phyloP scores from a whole-genome alignment of 352 stramenopile genomes.

The Pythium plurisporium region DNA sequence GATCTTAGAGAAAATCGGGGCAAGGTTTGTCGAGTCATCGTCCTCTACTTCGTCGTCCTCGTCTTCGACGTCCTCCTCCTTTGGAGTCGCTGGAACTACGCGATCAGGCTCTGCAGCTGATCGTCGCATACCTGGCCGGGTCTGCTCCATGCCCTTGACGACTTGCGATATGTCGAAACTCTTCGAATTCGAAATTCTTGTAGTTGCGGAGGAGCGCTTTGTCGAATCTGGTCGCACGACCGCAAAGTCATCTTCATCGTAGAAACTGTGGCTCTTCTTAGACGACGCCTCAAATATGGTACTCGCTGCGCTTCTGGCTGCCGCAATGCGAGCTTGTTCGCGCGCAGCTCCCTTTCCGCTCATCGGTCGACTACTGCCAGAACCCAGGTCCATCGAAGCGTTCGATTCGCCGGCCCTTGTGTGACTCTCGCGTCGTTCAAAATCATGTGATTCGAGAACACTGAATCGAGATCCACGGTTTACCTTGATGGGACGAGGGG shows the following conservation, averaged over 20 bases:
- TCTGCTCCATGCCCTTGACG: constrained; percentile 44
- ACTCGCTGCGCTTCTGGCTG: constrained; percentile 41
- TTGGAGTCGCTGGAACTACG: background rate
- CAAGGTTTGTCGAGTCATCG: constrained; percentile 44
- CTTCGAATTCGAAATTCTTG: constrained; percentile 17
- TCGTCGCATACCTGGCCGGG: constrained; percentile 10
- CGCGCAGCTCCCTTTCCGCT: constrained; percentile 56
- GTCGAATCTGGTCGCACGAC: constrained; percentile 18
- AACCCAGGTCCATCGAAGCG: too few species aligned
- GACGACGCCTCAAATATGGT: constrained; percentile 35
- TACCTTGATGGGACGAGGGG: constrained; percentile 27
- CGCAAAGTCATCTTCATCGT: constrained; percentile 57
- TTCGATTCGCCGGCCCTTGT: background rate
- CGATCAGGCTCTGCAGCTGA: background rate
- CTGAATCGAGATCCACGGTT: background rate
- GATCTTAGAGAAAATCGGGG: constrained; percentile 74
- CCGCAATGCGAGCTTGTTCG: constrained; percentile 33
- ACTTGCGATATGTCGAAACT: constrained; percentile 65
- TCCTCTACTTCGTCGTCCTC: constrained; percentile 41
- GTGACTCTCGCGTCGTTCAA: background rate
- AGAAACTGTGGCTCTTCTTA: constrained; percentile 72
- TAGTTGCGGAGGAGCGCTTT: background rate
- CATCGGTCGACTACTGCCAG: constrained; percentile 30
- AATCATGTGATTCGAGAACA: background rate
- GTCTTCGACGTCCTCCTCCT: constrained; percentile 2